Conservation (phyloP, 345 rosid species). For the Adansonia digitata region DNA sequence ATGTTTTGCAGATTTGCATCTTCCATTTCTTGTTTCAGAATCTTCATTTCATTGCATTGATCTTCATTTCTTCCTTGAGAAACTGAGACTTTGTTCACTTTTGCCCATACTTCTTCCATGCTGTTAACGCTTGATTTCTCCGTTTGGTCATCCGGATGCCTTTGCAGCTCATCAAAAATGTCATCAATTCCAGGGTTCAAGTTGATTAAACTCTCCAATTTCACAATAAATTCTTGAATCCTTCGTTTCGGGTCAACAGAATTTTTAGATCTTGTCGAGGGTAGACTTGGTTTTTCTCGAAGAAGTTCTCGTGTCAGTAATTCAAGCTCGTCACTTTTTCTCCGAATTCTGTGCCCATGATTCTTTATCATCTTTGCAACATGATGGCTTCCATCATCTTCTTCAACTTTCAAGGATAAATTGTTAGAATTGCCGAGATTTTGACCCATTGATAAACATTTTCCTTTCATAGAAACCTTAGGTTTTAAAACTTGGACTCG, state of each 20-base stretch:
- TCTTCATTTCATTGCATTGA: constrained; percentile 17
- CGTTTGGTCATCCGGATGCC: neutral
- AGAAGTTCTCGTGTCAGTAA: constrained; percentile 20
- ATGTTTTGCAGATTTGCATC: constrained; percentile 25
- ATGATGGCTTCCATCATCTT: constrained; percentile 20
- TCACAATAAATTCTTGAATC: constrained; percentile 36
- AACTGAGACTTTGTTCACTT: constrained; percentile 21
- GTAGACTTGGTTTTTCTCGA: constrained; percentile 14
- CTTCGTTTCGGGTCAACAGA: constrained; percentile 23
- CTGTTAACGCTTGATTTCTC: constrained; percentile 7
- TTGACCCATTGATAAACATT: constrained; percentile 20
- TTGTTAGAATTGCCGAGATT: neutral
- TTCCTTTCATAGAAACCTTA: constrained; percentile 10
- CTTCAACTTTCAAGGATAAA: constrained; percentile 8
- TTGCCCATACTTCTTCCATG: constrained; percentile 45
- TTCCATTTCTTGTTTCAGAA: constrained; percentile 37
- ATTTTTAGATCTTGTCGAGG: constrained; percentile 27
- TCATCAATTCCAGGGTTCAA: constrained; percentile 27
- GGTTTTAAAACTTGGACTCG: constrained; percentile 3
- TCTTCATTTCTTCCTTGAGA: constrained; percentile 24
- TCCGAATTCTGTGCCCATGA: constrained; percentile 56
- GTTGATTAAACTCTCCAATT: constrained; percentile 35
- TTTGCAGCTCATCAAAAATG: constrained; percentile 3
- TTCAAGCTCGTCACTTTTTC: constrained; percentile 38
- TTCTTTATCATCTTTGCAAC: constrained; percentile 60